Conservation (phyloP, 331 rosid species). For the Rosa hybrid region DNA sequence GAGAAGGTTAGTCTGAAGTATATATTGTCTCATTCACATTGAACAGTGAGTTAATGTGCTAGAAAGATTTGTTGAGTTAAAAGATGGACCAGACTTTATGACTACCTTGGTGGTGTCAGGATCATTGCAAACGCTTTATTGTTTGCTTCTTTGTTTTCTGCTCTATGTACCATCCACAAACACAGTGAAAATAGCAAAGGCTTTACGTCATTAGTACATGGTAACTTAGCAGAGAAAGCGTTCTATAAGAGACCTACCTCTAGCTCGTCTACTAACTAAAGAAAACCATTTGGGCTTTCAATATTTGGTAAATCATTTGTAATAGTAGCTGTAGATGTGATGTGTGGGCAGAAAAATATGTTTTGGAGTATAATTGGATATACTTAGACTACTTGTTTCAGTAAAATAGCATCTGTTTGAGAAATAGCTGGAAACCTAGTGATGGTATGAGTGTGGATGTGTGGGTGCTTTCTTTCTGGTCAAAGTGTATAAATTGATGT, state of each 20-base stretch:
- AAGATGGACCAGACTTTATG: conserved; percentile 10
- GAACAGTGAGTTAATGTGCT: neutral
- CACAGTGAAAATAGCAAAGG: neutral
- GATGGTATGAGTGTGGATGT: neutral
- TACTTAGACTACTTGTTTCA: neutral
- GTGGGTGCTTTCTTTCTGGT: neutral
- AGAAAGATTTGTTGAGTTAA: conserved; percentile 10
- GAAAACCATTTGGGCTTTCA: neutral
- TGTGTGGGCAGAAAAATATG: neutral
- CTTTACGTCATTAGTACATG: neutral
- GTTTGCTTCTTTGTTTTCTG: neutral
- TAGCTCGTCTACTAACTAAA: neutral
- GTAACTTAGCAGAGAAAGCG: neutral
- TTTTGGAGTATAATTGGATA: neutral
- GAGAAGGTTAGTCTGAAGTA: conserved; percentile 58
- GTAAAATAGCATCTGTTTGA: neutral
- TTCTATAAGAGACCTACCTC: neutral
- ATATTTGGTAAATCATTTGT: neutral
- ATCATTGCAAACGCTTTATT: neutral
- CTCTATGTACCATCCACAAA: neutral
- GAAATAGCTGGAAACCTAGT: neutral
- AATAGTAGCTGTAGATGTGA: neutral
- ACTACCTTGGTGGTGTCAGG: neutral
- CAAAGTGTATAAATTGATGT: neutral
- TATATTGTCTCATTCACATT: neutral